phyloP scores from a whole-genome alignment of 805 yeast species.

The Ogataea haglerorum region DNA sequence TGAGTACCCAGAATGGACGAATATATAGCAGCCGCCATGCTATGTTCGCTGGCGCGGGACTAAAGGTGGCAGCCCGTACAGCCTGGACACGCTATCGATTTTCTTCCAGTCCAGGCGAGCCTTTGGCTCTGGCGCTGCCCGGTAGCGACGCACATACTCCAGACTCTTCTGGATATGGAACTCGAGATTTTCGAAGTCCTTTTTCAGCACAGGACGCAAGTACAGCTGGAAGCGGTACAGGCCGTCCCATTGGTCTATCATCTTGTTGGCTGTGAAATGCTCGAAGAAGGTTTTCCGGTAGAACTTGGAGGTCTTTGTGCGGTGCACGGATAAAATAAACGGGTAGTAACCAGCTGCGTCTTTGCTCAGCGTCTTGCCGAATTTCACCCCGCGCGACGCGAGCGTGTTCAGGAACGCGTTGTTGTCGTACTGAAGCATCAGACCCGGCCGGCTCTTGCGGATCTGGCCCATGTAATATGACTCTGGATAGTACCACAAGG shows the following conservation, averaged over 20 bases:
- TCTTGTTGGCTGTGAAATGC: conserved; percentile 9
- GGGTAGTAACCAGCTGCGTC: conserved; percentile 12
- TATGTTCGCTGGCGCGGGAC: not conserved
- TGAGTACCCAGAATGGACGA: conserved; percentile 45
- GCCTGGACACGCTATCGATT: conserved; percentile 8
- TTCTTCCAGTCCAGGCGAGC: conserved; percentile 20
- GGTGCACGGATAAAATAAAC: conserved; percentile 25
- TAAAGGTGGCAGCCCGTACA: conserved; percentile 9
- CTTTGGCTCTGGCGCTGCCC: conserved; percentile 4
- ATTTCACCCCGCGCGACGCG: conserved; percentile 1
- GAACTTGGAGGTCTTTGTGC: conserved; percentile 23
- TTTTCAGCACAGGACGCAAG: conserved; percentile 12
- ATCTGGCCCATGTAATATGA: conserved; percentile 23
- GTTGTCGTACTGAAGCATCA: conserved; percentile 14
- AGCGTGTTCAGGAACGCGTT: conserved; percentile 24
- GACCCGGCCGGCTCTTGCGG: conserved; percentile 34
- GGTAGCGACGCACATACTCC: conserved; percentile 11
- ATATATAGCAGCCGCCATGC: conserved; percentile 17
- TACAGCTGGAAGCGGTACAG: conserved; percentile 21
- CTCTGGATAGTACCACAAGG: conserved; percentile 22
- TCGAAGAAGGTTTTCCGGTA: conserved; percentile 20
- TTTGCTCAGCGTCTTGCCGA: not conserved
- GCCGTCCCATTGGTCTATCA: conserved; percentile 22
- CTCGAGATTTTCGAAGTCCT: conserved; percentile 10
- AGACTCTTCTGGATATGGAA: conserved; percentile 17